Evolutionary conservation across 345 rosid genomes (phyloP).

Genomic region (Anastatica hierochuntica): DNA sequence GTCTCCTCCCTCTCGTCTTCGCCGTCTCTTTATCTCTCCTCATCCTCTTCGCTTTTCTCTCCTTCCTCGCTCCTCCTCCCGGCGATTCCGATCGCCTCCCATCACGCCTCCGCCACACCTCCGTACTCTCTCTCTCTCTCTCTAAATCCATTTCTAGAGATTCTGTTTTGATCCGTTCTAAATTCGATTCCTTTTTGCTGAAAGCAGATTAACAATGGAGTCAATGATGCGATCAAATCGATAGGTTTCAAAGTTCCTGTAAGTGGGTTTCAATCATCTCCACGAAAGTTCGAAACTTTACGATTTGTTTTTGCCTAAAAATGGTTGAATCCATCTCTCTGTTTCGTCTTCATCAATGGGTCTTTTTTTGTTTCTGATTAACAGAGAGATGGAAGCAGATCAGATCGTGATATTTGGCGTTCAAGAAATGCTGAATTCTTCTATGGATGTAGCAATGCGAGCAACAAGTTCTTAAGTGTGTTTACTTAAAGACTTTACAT

Average conservation of each 20-base stretch:
- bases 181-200: not conserved
- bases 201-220: slow-evolving; percentile 20
- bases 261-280: slow-evolving; percentile 21
- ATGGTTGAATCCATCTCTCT: slow-evolving; percentile 12
- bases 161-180: not conserved
- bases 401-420: slow-evolving; percentile 69
- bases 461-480: slow-evolving; percentile 50
- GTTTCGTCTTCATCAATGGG: not conserved
- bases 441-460: slow-evolving; percentile 68
- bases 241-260: slow-evolving; percentile 59
- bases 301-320: not conserved
- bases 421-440: slow-evolving; percentile 48
- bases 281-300: not conserved
- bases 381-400: slow-evolving; percentile 56
- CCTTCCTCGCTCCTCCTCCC: slow-evolving; percentile 67
- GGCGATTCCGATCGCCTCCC: slow-evolving; percentile 32
- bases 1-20: slow-evolving; percentile 39
- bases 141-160: not conserved
- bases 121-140: slow-evolving; percentile 20
- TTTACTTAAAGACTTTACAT: no score
- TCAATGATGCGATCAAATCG: slow-evolving; percentile 22
- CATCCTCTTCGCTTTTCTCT: slow-evolving; percentile 54
- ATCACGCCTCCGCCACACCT: slow-evolving; percentile 19
- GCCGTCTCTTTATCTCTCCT: slow-evolving; percentile 46
- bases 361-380: not conserved